These are phyloP conservation scores for Epichloe elymi DNA, from an alignment of 2,329 filamentous ascomycete species.

Conservation along the genomic window DNA sequence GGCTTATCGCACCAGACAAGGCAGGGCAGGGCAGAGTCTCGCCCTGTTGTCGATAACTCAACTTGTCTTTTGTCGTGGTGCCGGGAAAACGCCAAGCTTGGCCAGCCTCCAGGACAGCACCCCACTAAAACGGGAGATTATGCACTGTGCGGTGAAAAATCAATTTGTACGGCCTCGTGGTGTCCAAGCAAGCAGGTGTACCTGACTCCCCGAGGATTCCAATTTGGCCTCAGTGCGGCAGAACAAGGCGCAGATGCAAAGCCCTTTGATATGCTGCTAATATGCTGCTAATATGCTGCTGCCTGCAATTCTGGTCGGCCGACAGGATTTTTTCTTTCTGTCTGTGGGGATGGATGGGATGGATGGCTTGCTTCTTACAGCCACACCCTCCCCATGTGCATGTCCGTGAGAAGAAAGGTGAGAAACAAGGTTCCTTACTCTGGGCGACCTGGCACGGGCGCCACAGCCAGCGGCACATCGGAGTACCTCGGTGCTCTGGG, in stretches of 20 bases:
- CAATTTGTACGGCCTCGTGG: not conserved
- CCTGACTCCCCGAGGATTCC: not conserved
- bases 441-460: not conserved
- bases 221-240: not conserved
- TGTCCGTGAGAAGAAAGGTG: not conserved
- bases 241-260: not conserved
- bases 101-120: not conserved
- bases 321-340: not conserved
- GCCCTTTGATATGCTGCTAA: not conserved
- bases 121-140: not conserved
- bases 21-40: no score
- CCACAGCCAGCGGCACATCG: not conserved
- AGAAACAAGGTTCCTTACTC: not conserved
- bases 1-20: no score
- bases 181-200: no score
- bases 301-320: not conserved
- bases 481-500: constrained; percentile 1
- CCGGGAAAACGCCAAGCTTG: not conserved
- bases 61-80: not conserved
- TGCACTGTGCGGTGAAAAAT: not conserved
- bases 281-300: not conserved
- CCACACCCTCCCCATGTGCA: not conserved
- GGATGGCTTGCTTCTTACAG: not conserved
- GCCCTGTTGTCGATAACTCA: no score
- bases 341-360: not conserved